A percentile compares a stretch with the other conserved stretches of the same genome.
Conservation (phyloP, 2,329 filamentous ascomycete genomes). For the Colletotrichum magnum region DNA sequence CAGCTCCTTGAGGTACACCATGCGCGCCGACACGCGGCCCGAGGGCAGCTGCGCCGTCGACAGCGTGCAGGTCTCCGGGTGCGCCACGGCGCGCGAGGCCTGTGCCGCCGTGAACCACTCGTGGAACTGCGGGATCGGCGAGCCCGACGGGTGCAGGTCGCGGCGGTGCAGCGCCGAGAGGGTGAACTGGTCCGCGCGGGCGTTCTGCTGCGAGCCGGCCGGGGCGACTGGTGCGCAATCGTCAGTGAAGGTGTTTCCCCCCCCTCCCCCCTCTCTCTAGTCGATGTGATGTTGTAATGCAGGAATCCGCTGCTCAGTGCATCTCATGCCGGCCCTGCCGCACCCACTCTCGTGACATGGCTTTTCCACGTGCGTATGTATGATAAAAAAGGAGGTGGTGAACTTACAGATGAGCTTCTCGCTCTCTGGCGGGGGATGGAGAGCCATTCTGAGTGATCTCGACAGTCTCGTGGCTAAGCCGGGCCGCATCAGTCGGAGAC, state of each 20-base stretch:
- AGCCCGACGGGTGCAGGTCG: conserved; percentile 69
- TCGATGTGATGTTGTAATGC: conserved; percentile 40
- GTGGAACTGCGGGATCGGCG: conserved; percentile 89
- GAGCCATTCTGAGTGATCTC: conserved; percentile 57
- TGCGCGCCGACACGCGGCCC: conserved; percentile 85
- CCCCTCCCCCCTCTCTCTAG: not conserved
- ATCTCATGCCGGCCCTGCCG: not conserved
- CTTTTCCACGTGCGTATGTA: too few relatives aligned
- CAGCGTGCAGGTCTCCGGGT: conserved; percentile 91
- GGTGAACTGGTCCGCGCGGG: conserved; percentile 84
- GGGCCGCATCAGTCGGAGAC: conserved; percentile 26
- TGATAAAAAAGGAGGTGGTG: not conserved
- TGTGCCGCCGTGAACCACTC: conserved; percentile 87
- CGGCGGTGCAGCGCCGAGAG: conserved; percentile 70
- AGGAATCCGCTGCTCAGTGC: conserved; percentile 7
- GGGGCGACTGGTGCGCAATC: conserved; percentile 70
- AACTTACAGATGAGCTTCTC: conserved; percentile 66
- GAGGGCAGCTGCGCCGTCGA: conserved; percentile 88
- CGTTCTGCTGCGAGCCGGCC: conserved; percentile 67
- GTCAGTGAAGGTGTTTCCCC: conserved; percentile 26
- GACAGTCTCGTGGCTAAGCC: conserved; percentile 25
- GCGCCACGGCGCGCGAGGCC: conserved; percentile 63
- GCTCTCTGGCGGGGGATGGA: conserved; percentile 56
- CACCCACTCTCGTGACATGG: too few relatives aligned
- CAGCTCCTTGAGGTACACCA: conserved; percentile 96